Evolutionary conservation across 176 grass and related monocot species (phyloP).

Genomic region (Thinopyrum elongatum): DNA sequence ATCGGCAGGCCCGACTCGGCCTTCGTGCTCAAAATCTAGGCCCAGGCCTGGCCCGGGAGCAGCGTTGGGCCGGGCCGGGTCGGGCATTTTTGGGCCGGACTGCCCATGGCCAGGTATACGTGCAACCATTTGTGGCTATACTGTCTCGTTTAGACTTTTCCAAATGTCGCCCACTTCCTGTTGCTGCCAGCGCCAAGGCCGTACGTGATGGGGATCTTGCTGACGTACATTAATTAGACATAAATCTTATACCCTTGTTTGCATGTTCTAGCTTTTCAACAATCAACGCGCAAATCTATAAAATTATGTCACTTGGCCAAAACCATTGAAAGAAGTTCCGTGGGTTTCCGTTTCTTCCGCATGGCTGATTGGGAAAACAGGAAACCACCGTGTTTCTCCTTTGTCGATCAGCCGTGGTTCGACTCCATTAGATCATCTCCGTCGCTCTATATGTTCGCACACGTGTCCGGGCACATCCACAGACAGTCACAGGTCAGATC

Average conservation of each 20-base stretch:
- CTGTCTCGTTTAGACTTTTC: not conserved
- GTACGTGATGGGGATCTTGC: not conserved
- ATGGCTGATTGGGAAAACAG: conserved; percentile 18
- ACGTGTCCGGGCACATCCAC: no score
- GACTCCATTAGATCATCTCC: not conserved
- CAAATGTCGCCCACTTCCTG: conserved; percentile 2
- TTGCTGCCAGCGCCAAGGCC: not conserved
- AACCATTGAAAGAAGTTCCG: conserved; percentile 32
- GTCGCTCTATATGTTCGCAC: no score
- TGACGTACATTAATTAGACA: not conserved
- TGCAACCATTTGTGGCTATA: not conserved
- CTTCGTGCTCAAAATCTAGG: no score
- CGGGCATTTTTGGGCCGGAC: no score
- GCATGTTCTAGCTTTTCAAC: not conserved
- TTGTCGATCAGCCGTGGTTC: not conserved
- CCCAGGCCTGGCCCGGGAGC: no score
- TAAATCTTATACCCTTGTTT: not conserved
- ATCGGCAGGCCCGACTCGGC: no score
- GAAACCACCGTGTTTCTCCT: not conserved
- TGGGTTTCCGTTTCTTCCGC: conserved; percentile 20
- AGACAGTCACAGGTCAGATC: no score
- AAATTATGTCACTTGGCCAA: conserved; percentile 10
- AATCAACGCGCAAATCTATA: not conserved
- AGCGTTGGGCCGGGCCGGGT: no score
- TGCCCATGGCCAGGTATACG: no score